Conservation (phyloP, 1,139 yeast species). For the Hansenula sp. region DNA sequence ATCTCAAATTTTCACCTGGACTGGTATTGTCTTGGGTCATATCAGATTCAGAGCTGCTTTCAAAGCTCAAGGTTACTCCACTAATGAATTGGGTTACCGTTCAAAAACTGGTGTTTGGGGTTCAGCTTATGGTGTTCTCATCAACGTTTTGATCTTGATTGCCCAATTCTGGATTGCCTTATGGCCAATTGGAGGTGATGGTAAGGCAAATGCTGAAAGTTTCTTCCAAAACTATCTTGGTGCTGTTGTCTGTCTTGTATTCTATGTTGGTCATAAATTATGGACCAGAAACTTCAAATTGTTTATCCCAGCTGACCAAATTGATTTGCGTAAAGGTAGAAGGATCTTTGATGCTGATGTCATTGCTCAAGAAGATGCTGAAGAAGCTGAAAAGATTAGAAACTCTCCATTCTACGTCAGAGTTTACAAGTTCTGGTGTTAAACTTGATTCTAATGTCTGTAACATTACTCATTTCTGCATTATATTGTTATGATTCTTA, state of each 20-base stretch:
- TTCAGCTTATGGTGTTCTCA: slow-evolving; percentile 55
- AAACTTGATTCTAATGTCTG: not conserved
- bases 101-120: slow-evolving; percentile 71
- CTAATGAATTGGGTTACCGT: slow-evolving; percentile 63
- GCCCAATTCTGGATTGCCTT: slow-evolving; percentile 84
- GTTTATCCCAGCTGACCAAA: slow-evolving; percentile 36
- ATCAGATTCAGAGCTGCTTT: slow-evolving; percentile 78
- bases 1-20: slow-evolving; percentile 82
- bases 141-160: slow-evolving; percentile 61
- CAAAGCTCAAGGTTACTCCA: slow-evolving; percentile 55
- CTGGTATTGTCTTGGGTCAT: slow-evolving; percentile 70
- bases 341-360: slow-evolving; percentile 50
- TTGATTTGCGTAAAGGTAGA: slow-evolving; percentile 53
- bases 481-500: not conserved
- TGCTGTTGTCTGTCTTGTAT: slow-evolving; percentile 44
- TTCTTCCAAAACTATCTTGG: slow-evolving; percentile 56
- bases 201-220: slow-evolving; percentile 40
- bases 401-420: slow-evolving; percentile 32
- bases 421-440: slow-evolving; percentile 45
- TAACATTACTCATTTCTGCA: not conserved
- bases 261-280: slow-evolving; percentile 47
- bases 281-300: slow-evolving; percentile 41
- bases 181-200: slow-evolving; percentile 53
- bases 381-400: slow-evolving; percentile 36
- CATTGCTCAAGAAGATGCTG: slow-evolving; percentile 45